Percentiles rank a stretch among this genome's conserved stretches.
Conservation (phyloP, 371 early-diverging fungal species). For the Umbelopsis sp. region DNA sequence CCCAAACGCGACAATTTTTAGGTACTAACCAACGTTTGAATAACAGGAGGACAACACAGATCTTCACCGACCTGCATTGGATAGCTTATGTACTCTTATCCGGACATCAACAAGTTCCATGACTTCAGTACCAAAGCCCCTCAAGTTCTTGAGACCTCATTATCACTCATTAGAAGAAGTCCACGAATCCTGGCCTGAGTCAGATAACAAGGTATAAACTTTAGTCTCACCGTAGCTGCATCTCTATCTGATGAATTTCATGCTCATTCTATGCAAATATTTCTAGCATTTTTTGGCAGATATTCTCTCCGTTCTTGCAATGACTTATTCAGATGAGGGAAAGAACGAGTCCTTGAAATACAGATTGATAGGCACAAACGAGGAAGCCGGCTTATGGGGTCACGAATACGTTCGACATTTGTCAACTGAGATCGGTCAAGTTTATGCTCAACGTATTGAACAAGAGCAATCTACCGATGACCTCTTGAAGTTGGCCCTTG, state of each 20-base stretch:
- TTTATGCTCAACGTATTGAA: conserved; percentile 72
- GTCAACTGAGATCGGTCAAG: conserved; percentile 89
- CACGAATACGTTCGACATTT: conserved; percentile 98
- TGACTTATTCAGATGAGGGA: conserved; percentile 91
- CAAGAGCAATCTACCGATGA: conserved; percentile 63
- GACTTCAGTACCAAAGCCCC: conserved; percentile 98
- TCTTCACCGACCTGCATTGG: conserved; percentile 86
- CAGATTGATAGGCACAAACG: conserved; percentile 80
- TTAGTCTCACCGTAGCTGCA: background rate
- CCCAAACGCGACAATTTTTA: background rate
- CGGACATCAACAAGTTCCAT: conserved; percentile 95
- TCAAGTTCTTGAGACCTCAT: conserved; percentile 92
- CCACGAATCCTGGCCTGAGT: conserved; percentile 77
- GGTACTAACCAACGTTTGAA: background rate
- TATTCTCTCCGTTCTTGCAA: conserved; percentile 93
- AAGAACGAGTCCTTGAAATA: conserved; percentile 85
- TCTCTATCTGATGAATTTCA: background rate
- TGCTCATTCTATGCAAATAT: background rate
- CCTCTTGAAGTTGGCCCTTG: conserved; percentile 72
- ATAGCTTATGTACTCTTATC: conserved; percentile 85
- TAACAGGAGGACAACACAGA: conserved; percentile 69
- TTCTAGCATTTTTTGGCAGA: conserved; percentile 82
- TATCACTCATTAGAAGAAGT: conserved; percentile 74
- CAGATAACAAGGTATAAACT: conserved; percentile 70
- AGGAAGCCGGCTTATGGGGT: conserved; percentile 94